phyloP scores from a whole-genome alignment of 2,329 filamentous ascomycete genomes.

The Diplodia mutila region DNA sequence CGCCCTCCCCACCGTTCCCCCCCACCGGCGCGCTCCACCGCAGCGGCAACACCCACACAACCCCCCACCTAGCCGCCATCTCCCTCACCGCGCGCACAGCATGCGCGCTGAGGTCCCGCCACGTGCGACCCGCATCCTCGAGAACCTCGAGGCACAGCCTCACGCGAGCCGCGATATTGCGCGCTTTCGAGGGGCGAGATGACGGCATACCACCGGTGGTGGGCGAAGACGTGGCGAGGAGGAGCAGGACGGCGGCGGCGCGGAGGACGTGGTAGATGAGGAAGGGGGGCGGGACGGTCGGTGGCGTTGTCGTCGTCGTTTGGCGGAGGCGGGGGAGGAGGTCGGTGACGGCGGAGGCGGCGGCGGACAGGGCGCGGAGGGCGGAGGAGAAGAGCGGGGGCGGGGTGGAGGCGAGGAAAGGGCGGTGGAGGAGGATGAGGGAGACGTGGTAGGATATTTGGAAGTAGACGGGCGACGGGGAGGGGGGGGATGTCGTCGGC shows the following conservation, averaged over 20 bases:
- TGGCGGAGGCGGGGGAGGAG: not conserved
- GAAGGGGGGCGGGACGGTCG: not conserved
- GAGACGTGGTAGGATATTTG: too few relatives aligned
- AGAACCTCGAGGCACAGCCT: not conserved
- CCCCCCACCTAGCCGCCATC: not conserved
- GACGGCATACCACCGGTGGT: too few relatives aligned
- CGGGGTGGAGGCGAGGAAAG: too few relatives aligned
- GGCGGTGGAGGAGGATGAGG: too few relatives aligned
- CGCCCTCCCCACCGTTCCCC: too few relatives aligned
- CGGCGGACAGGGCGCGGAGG: not conserved
- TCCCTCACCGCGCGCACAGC: not conserved
- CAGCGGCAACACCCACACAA: not conserved
- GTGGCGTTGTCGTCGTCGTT: not conserved
- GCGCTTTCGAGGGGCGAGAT: not conserved
- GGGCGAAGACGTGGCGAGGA: not conserved
- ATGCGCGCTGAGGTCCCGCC: not conserved
- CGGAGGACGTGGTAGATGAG: not conserved
- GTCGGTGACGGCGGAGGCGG: not conserved
- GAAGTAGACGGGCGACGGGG: too few relatives aligned
- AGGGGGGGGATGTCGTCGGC: too few relatives aligned
- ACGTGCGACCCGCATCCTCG: not conserved
- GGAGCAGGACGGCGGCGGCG: conserved; percentile 29
- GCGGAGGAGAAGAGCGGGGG: too few relatives aligned
- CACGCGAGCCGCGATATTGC: not conserved
- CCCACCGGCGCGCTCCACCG: conserved; percentile 9